These are phyloP conservation scores for Pelomyxa schiedti DNA, from an alignment of 78 protist species.

Conservation along the genomic window DNA sequence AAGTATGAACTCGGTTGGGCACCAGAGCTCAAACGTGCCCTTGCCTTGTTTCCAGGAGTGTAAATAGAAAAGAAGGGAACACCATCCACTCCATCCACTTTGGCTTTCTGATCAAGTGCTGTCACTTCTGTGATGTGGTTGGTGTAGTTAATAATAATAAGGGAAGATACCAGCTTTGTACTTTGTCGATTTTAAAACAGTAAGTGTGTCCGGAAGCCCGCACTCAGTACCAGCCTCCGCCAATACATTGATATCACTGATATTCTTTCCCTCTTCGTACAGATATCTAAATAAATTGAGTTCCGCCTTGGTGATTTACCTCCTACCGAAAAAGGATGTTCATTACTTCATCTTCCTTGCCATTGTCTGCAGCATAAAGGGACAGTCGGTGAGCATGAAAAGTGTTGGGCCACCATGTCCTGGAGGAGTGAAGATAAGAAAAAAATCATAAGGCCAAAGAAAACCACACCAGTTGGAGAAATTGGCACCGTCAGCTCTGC, in stretches of 20 bases:
- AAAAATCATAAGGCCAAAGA: no score
- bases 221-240: not conserved
- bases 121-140: not conserved
- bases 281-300: no score
- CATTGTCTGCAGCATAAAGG: not conserved
- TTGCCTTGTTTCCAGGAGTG: no score
- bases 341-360: not conserved
- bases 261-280: not conserved
- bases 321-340: not conserved
- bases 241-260: not conserved
- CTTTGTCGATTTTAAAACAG: not conserved
- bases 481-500: not conserved
- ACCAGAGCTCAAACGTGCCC: no score
- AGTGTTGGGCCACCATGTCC: not conserved
- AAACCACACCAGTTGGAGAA: not conserved
- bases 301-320: no score
- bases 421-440: no score
- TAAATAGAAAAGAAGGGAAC: not conserved
- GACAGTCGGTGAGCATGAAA: not conserved
- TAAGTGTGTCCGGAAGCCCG: not conserved
- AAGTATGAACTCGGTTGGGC: no score
- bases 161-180: no score
- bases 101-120: not conserved
- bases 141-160: no score
- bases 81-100: not conserved